A percentile compares a stretch with the other conserved stretches of the same genome.
phyloP scores from a whole-genome alignment of 371 early-diverging fungal genomes.

The Rhizopus stolonifer region DNA sequence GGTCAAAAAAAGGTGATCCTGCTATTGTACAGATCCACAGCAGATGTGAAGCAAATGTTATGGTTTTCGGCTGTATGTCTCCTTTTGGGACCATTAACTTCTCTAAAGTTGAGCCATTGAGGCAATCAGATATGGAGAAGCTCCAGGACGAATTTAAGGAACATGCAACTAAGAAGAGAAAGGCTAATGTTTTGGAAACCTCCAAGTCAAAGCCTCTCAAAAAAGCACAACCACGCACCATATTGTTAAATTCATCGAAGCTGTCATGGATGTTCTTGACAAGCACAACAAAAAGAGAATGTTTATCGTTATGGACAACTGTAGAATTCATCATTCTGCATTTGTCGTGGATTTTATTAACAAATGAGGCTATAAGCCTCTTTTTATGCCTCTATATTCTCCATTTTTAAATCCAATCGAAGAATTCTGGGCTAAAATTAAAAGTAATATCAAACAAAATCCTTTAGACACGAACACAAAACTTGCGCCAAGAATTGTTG shows the following conservation, averaged over 20 bases:
- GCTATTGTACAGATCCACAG: constrained; percentile 6
- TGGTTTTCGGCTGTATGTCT: constrained; percentile 9
- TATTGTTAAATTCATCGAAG: neutral
- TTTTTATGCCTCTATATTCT: too few species aligned
- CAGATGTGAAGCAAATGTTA: constrained; percentile 5
- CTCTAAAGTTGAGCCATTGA: constrained; percentile 7
- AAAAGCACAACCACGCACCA: neutral
- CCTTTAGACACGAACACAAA: too few species aligned
- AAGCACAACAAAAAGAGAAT: neutral
- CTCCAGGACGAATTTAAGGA: constrained; percentile 5
- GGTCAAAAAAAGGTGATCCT: constrained; percentile 7
- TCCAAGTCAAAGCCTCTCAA: constrained; percentile 2
- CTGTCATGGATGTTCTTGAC: neutral
- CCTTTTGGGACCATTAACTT: too few species aligned
- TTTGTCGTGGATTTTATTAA: too few species aligned
- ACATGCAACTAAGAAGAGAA: constrained; percentile 6
- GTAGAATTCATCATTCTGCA: constrained; percentile 16
- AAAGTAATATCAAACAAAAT: too few species aligned
- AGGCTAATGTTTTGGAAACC: constrained; percentile 2
- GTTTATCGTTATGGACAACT: constrained; percentile 10
- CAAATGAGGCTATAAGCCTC: too few species aligned
- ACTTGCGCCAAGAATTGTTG: too few species aligned
- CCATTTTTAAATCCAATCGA: too few species aligned
- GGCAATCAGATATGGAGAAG: constrained; percentile 3
- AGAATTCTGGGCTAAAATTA: too few species aligned